A percentile compares a stretch with the other conserved stretches of the same genome.
These are phyloP conservation scores for Fusarium xylarioides DNA, from an alignment of 2,329 filamentous ascomycete genomes.

Conservation along the genomic window DNA sequence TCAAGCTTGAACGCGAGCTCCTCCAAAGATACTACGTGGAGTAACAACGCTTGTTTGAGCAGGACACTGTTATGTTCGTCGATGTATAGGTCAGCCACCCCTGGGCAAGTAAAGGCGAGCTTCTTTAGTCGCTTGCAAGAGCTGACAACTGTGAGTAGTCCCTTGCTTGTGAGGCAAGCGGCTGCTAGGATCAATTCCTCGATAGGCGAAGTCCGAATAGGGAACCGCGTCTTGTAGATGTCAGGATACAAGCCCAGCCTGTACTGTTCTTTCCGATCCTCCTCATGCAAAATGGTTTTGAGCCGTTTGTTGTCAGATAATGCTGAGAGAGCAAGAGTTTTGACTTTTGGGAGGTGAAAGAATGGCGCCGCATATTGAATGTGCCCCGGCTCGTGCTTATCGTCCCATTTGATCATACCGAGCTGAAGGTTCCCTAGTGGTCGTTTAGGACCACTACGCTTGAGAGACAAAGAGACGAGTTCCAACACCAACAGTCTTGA, in stretches of 20 bases:
- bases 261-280: fast-evolving
- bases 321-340: background rate
- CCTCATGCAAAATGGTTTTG: fast-evolving
- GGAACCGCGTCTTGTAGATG: background rate
- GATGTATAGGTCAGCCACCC: no score
- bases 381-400: fast-evolving
- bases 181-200: background rate
- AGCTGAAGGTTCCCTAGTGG: background rate
- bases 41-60: background rate
- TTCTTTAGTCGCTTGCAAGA: background rate
- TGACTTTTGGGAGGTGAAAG: background rate
- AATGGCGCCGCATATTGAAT: background rate
- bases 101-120: background rate
- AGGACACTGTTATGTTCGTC: no score
- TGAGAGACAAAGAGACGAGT: background rate
- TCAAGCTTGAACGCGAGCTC: background rate
- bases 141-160: background rate
- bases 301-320: fast-evolving
- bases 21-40: background rate
- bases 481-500: background rate
- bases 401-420: background rate
- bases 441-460: fast-evolving
- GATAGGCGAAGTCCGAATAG: background rate
- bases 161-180: fast-evolving
- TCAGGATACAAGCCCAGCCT: background rate